phyloP scores from a whole-genome alignment of 2,329 filamentous ascomycete genomes.

The Phaeosphaeriaceae sp. region DNA sequence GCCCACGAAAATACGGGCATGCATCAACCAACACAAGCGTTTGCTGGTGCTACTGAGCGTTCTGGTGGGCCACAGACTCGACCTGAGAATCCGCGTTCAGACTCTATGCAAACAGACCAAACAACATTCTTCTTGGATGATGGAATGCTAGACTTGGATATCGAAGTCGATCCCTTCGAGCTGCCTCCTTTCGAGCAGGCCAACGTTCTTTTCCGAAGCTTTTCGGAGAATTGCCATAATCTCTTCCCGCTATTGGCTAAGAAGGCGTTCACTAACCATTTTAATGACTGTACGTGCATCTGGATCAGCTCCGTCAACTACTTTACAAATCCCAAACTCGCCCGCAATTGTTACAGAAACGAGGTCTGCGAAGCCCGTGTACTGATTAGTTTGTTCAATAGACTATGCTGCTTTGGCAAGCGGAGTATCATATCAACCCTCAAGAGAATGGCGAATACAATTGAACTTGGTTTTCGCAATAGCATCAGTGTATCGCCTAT shows the following conservation, averaged over 20 bases:
- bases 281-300: slow-evolving; percentile 30
- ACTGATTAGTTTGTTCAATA: background rate
- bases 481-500: slow-evolving; percentile 40
- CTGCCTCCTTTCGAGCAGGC: slow-evolving; percentile 38
- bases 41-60: slow-evolving; percentile 4
- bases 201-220: slow-evolving; percentile 36
- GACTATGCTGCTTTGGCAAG: slow-evolving; percentile 28
- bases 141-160: slow-evolving; percentile 25
- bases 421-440: slow-evolving; percentile 14
- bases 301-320: background rate
- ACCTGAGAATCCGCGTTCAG: slow-evolving; percentile 12
- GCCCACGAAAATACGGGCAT: slow-evolving; percentile 11
- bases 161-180: slow-evolving; percentile 28
- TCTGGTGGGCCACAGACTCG: slow-evolving; percentile 15
- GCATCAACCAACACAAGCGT: background rate
- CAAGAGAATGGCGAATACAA: slow-evolving; percentile 45
- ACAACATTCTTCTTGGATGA: slow-evolving; percentile 42
- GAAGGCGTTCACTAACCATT: slow-evolving; percentile 40
- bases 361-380: background rate
- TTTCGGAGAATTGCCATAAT: slow-evolving; percentile 35
- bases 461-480: slow-evolving; percentile 53
- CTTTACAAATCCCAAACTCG: background rate
- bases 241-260: slow-evolving; percentile 38
- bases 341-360: background rate
- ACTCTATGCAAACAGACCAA: slow-evolving; percentile 21